These are phyloP conservation scores for Puccinia hordei DNA, from an alignment of 1,284 basidiomycete genomes.

Conservation along the genomic window DNA sequence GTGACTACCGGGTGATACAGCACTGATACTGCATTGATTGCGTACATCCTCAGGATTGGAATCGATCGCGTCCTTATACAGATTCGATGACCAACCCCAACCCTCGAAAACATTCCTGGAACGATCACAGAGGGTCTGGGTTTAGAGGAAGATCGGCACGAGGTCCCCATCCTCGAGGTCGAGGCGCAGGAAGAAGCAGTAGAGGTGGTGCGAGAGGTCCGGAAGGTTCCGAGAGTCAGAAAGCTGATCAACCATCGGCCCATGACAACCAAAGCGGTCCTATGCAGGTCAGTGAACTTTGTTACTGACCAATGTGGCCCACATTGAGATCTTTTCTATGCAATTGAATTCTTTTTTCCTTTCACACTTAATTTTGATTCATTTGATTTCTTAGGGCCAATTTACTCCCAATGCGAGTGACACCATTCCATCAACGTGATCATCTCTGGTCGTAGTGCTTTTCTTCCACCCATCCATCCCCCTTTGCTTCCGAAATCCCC, in stretches of 20 bases:
- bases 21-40: background rate
- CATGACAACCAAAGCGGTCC: conserved; percentile 5
- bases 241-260: background rate
- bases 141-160: conserved; percentile 13
- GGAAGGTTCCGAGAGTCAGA: conserved; percentile 15
- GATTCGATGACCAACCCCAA: conserved; percentile 48
- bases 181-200: conserved; percentile 33
- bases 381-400: background rate
- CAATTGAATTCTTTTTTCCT: background rate
- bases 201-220: conserved; percentile 11
- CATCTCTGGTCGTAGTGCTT: background rate
- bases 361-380: background rate
- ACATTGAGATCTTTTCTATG: background rate
- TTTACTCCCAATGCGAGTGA: conserved; percentile 1
- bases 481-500: conserved; percentile 9
- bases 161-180: conserved; percentile 24
- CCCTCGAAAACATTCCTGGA: conserved; percentile 15
- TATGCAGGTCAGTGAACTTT: background rate
- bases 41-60: conserved; percentile 33
- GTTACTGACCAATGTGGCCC: background rate
- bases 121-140: conserved; percentile 10
- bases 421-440: conserved; percentile 2
- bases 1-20: background rate
- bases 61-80: conserved; percentile 45
- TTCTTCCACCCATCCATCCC: background rate